Evolutionary conservation across 2,329 filamentous ascomycete species (phyloP).

Genomic region (Colletotrichum noveboracense): DNA sequence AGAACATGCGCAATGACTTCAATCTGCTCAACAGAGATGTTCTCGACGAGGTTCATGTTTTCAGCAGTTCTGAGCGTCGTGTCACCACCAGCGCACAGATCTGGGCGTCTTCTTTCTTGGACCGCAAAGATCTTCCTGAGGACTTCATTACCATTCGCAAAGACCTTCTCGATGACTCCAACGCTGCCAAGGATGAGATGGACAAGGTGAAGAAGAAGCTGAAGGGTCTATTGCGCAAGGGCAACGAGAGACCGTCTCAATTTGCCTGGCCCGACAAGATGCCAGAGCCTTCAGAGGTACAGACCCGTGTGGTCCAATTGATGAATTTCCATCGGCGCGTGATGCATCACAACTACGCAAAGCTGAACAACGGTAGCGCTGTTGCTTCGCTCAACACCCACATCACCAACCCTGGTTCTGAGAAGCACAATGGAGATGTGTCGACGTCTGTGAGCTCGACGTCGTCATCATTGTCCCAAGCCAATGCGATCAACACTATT

Average conservation of each 20-base stretch:
- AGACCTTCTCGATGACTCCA: conserved; percentile 94
- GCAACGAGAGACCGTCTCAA: conserved; percentile 90
- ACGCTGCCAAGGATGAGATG: conserved; percentile 98
- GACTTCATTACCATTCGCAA: conserved; percentile 92
- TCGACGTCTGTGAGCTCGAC: conserved; percentile 43
- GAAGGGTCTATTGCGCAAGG: conserved; percentile 88
- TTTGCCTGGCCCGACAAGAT: conserved; percentile 98
- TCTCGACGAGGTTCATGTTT: conserved; percentile 90
- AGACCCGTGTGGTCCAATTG: conserved; percentile 87
- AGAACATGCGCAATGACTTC: conserved; percentile 95
- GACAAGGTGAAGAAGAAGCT: conserved; percentile 99
- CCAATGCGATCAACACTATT: conserved; percentile 70
- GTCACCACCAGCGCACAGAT: conserved; percentile 97
- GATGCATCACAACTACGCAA: conserved; percentile 92
- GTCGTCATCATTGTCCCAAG: conserved; percentile 61
- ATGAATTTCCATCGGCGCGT: conserved; percentile 98
- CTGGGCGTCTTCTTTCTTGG: conserved; percentile 88
- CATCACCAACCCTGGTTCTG: conserved; percentile 56
- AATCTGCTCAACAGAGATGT: conserved; percentile 91
- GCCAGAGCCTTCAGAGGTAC: conserved; percentile 91
- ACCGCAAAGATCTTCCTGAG: conserved; percentile 81
- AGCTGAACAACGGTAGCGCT: conserved; percentile 69
- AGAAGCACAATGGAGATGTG: conserved; percentile 47
- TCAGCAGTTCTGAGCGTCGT: conserved; percentile 92
- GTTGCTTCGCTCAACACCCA: conserved; percentile 66